Conservation (phyloP, 2,329 filamentous ascomycete genomes). For the Alternaria sp. region DNA sequence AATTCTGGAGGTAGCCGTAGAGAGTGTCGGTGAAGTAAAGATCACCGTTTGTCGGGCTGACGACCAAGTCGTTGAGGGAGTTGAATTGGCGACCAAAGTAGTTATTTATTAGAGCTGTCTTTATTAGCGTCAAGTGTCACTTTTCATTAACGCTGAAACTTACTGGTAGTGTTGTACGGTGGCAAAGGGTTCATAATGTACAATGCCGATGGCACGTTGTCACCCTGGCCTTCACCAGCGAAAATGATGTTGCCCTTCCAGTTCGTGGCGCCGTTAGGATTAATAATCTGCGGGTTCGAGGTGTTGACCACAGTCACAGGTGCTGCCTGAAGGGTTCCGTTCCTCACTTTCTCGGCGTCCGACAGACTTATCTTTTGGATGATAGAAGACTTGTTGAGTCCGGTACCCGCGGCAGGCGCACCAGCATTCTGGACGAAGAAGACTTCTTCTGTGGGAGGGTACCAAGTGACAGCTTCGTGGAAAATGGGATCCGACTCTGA, state of each 20-base stretch:
- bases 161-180: constrained; percentile 38
- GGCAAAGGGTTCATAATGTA: constrained; percentile 37
- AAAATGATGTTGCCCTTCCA: constrained; percentile 38
- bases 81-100: constrained; percentile 58
- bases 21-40: constrained; percentile 60
- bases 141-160: constrained; percentile 1
- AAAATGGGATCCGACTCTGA: constrained; percentile 37
- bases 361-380: constrained; percentile 39
- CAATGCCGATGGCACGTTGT: constrained; percentile 31
- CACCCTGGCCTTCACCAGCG: constrained; percentile 36
- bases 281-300: constrained; percentile 36
- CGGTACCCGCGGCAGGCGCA: constrained; percentile 35
- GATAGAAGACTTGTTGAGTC: constrained; percentile 38
- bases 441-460: constrained; percentile 33
- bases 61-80: constrained; percentile 52
- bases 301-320: constrained; percentile 36
- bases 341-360: constrained; percentile 36
- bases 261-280: constrained; percentile 37
- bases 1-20: constrained; percentile 37
- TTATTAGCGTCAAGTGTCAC: constrained; percentile 6
- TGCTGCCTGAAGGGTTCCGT: constrained; percentile 30
- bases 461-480: constrained; percentile 39
- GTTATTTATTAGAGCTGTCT: constrained; percentile 51
- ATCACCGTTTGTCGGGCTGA: constrained; percentile 50
- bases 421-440: constrained; percentile 41